Evolutionary conservation across 352 stramenopile genomes (phyloP).

Genomic region (Pythium plurisporium): DNA sequence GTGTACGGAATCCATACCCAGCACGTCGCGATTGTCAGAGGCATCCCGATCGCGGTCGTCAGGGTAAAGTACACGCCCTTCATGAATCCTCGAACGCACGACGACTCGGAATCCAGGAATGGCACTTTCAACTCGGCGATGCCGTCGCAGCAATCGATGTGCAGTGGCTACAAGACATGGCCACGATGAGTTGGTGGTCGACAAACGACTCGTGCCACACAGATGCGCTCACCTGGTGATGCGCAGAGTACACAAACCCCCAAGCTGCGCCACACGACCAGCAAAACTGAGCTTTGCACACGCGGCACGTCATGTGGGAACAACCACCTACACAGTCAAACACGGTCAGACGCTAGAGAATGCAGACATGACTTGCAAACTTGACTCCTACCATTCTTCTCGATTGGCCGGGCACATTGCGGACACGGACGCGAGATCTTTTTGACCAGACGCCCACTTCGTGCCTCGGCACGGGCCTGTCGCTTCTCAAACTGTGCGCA

Average conservation of each 20-base stretch:
- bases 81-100: background rate
- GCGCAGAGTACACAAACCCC: too few species aligned
- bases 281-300: slow-evolving; percentile 86
- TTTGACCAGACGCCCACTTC: slow-evolving; percentile 74
- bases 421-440: slow-evolving; percentile 87
- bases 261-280: slow-evolving; percentile 82
- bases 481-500: slow-evolving; percentile 81
- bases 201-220: background rate
- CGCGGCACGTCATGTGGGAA: slow-evolving; percentile 91
- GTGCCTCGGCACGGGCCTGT: slow-evolving; percentile 76
- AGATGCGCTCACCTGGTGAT: too few species aligned
- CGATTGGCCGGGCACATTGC: slow-evolving; percentile 81
- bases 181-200: background rate
- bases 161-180: slow-evolving; percentile 12
- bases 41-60: background rate
- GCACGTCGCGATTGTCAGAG: background rate
- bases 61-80: background rate
- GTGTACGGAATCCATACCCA: slow-evolving; percentile 7
- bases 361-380: background rate
- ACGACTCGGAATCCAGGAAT: background rate
- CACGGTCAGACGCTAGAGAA: too few species aligned
- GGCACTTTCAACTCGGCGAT: background rate
- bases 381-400: slow-evolving; percentile 50
- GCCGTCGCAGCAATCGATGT: background rate
- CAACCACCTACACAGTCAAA: slow-evolving; percentile 49